Evolutionary conservation across 2,329 filamentous ascomycete species (phyloP).

Genomic region (Fusarium clavum): DNA sequence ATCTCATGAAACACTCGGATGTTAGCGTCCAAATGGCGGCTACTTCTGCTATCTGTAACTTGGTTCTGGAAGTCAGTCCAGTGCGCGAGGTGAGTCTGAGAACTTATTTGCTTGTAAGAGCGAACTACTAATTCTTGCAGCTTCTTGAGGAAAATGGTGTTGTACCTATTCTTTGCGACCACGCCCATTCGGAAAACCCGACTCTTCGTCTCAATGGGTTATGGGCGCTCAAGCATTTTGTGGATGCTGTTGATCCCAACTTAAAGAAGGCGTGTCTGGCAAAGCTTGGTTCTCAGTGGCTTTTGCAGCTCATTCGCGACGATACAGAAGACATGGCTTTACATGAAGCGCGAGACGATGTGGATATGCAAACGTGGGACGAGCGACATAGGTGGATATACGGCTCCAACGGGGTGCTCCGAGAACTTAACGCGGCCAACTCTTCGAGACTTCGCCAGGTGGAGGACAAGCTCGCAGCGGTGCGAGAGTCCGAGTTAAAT

Average conservation of each 20-base stretch:
- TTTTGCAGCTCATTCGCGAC: slow-evolving; percentile 80
- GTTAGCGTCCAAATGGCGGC: slow-evolving; percentile 87
- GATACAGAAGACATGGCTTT: slow-evolving; percentile 67
- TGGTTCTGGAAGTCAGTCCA: slow-evolving; percentile 89
- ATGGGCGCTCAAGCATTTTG: slow-evolving; percentile 94
- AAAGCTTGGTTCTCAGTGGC: slow-evolving; percentile 81
- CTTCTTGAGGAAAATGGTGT: slow-evolving; percentile 79
- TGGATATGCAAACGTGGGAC: slow-evolving; percentile 65
- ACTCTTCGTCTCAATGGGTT: slow-evolving; percentile 85
- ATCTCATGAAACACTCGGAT: slow-evolving; percentile 78
- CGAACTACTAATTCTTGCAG: slow-evolving; percentile 57
- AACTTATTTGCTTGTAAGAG: neutral
- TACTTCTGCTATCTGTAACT: slow-evolving; percentile 84
- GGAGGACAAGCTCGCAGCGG: slow-evolving; percentile 60
- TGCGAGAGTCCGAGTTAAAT: slow-evolving; percentile 76
- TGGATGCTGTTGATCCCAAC: slow-evolving; percentile 76
- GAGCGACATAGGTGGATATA: slow-evolving; percentile 56
- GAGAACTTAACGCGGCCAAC: slow-evolving; percentile 50
- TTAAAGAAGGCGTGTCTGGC: slow-evolving; percentile 83
- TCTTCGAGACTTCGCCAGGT: slow-evolving; percentile 61
- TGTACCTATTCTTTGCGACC: slow-evolving; percentile 81
- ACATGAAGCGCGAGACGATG: slow-evolving; percentile 60
- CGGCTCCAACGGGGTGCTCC: slow-evolving; percentile 48
- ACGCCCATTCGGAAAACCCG: slow-evolving; percentile 84
- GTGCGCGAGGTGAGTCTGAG: slow-evolving; percentile 79